A percentile compares a stretch with the other conserved stretches of the same genome.
These are phyloP conservation scores for Calonectria henricotiae DNA, from an alignment of 2,329 filamentous ascomycete genomes.

Conservation along the genomic window DNA sequence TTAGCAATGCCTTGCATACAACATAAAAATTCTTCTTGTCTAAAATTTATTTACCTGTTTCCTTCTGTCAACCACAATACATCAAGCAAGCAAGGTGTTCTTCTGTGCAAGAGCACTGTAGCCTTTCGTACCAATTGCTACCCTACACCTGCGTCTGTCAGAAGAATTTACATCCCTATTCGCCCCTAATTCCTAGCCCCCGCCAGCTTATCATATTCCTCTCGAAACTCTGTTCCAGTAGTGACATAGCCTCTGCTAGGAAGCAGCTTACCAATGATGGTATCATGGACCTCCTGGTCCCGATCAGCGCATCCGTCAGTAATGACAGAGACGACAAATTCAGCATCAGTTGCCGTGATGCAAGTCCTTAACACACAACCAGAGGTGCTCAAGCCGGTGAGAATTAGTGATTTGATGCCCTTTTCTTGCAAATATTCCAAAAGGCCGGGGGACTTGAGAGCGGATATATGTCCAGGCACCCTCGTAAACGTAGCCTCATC, in stretches of 20 bases:
- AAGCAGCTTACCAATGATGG: neutral
- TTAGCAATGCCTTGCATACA: too few relatives aligned
- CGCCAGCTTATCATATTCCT: neutral
- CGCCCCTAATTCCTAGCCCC: neutral
- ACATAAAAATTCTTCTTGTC: too few relatives aligned
- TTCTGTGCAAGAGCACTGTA: neutral
- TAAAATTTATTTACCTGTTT: too few relatives aligned
- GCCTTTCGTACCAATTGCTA: neutral
- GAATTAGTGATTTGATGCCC: conserved; percentile 30
- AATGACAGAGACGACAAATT: conserved; percentile 32
- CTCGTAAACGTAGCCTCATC: conserved; percentile 27
- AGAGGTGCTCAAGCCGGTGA: conserved; percentile 35
- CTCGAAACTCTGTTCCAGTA: conserved; percentile 24
- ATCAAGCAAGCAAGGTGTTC: too few relatives aligned
- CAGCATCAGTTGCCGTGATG: conserved; percentile 32
- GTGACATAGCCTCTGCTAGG: conserved; percentile 10
- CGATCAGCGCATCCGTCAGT: conserved; percentile 33
- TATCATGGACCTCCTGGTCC: conserved; percentile 26
- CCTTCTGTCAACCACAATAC: too few relatives aligned
- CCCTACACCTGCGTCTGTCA: neutral
- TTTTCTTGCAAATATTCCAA: conserved; percentile 17
- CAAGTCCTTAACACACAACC: conserved; percentile 31
- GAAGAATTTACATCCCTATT: neutral
- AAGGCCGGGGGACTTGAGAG: conserved; percentile 30
- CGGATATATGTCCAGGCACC: conserved; percentile 24